Percentiles rank a stretch among this genome's conserved stretches.
phyloP scores from a whole-genome alignment of 1,284 basidiomycete species.

The Sporisorium graminicola region DNA sequence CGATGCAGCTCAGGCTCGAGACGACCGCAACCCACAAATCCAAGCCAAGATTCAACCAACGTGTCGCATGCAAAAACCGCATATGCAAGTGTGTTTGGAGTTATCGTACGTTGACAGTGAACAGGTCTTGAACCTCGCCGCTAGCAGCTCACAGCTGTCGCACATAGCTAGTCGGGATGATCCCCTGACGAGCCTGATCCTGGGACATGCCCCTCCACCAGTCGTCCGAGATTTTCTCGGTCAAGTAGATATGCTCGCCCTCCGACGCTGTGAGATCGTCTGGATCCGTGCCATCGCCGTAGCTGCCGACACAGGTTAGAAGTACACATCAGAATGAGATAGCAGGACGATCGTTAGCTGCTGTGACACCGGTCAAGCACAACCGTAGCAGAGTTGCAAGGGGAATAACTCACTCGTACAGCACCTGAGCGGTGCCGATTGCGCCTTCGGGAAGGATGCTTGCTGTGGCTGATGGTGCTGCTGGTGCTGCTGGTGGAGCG shows the following conservation, averaged over 20 bases:
- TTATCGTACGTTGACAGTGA: no score
- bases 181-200: constrained; percentile 34
- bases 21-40: no score
- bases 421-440: background rate
- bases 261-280: constrained; percentile 52
- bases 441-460: background rate
- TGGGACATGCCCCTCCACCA: constrained; percentile 53
- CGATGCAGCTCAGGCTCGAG: no score
- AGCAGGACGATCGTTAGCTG: no score
- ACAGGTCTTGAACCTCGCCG: no score
- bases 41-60: no score
- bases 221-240: constrained; percentile 59
- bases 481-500: background rate
- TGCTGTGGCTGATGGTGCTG: background rate
- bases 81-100: no score
- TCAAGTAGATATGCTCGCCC: constrained; percentile 51
- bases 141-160: constrained; percentile 24
- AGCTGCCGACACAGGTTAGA: no score
- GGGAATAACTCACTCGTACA: background rate
- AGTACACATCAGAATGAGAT: no score
- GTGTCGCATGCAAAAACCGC: no score
- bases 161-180: constrained; percentile 60
- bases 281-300: constrained; percentile 51
- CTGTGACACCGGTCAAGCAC: no score
- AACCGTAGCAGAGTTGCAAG: no score